These are phyloP conservation scores for Pyricularia sp. DNA, from an alignment of 2,329 filamentous ascomycete genomes.

Conservation along the genomic window DNA sequence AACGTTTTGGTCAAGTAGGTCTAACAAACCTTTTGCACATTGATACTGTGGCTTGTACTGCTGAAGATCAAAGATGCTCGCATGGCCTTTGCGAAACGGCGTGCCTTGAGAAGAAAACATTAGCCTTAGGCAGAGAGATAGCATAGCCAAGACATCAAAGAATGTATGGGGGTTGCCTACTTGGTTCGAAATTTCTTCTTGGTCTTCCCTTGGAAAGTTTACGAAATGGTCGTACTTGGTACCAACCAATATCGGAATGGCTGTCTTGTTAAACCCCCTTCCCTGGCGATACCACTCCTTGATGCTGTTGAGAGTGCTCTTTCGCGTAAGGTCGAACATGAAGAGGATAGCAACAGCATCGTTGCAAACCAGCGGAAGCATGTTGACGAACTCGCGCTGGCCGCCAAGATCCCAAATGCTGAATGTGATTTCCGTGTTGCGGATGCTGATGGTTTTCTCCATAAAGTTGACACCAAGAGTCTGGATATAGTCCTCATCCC, in stretches of 20 bases:
- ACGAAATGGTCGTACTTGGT: slow-evolving; percentile 99
- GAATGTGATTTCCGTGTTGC: slow-evolving; percentile 98
- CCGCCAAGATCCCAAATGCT: slow-evolving; percentile 98
- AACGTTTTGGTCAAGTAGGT: no score
- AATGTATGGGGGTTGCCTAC: slow-evolving; percentile 28
- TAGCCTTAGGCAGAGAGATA: not conserved
- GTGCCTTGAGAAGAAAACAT: slow-evolving; percentile 46
- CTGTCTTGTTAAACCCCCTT: slow-evolving; percentile 97
- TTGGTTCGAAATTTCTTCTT: slow-evolving; percentile 97
- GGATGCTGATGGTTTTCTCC: slow-evolving; percentile 99
- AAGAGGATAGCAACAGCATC: slow-evolving; percentile 97
- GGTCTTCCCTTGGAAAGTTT: slow-evolving; percentile 92
- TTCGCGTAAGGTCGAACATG: slow-evolving; percentile 98
- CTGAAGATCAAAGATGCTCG: slow-evolving; percentile 95
- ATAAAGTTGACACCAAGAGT: slow-evolving; percentile 98
- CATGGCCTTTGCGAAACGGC: slow-evolving; percentile 96
- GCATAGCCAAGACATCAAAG: not conserved
- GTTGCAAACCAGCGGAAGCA: slow-evolving; percentile 98
- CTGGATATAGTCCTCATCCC: slow-evolving; percentile 99
- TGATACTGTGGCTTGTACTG: slow-evolving; percentile 98
- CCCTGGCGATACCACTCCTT: slow-evolving; percentile 99
- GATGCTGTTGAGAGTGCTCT: slow-evolving; percentile 97
- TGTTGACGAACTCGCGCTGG: slow-evolving; percentile 98
- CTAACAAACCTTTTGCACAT: slow-evolving; percentile 75
- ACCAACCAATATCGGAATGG: slow-evolving; percentile 93